These are phyloP conservation scores for Baudoinia panamericana DNA, from an alignment of 495 filamentous ascomycete genomes.

Conservation along the genomic window DNA sequence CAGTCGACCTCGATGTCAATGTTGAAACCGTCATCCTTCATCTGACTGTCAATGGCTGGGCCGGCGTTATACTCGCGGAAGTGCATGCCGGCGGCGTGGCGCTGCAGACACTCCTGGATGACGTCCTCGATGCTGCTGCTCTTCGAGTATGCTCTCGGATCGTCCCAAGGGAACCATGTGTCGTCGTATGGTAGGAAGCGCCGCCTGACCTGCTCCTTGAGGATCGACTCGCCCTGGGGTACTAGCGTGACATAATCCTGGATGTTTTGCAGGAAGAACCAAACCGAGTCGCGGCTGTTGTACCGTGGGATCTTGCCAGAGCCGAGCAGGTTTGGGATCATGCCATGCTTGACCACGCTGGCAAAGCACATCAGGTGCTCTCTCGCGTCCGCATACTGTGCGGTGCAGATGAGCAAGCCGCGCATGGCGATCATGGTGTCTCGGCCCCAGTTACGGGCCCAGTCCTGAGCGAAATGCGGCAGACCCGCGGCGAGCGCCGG, in stretches of 20 bases:
- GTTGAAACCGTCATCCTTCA: conserved; percentile 84
- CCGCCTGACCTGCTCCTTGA: conserved; percentile 64
- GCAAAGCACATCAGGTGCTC: conserved; percentile 95
- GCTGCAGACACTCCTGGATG: conserved; percentile 83
- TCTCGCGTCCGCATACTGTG: conserved; percentile 72
- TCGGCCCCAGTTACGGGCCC: conserved; percentile 94
- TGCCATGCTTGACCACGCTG: conserved; percentile 93
- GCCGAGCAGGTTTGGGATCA: conserved; percentile 91
- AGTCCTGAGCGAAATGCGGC: conserved; percentile 87
- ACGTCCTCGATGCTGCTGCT: conserved; percentile 72
- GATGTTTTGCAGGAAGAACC: conserved; percentile 92
- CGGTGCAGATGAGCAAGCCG: conserved; percentile 77
- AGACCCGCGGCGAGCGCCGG: conserved; percentile 85
- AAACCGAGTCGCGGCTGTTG: conserved; percentile 89
- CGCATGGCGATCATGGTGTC: conserved; percentile 94
- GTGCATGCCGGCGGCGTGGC: conserved; percentile 77
- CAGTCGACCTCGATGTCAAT: conserved; percentile 85
- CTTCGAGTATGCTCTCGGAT: conserved; percentile 72
- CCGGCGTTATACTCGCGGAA: conserved; percentile 95
- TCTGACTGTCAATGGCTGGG: conserved; percentile 72
- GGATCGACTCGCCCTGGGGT: conserved; percentile 59
- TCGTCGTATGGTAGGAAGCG: conserved; percentile 95
- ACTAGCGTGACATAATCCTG: conserved; percentile 84
- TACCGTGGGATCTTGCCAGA: conserved; percentile 84
- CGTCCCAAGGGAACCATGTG: conserved; percentile 70